These are phyloP conservation scores for Adansonia madagascariensis DNA, from an alignment of 441 rosid genomes.

Conservation along the genomic window DNA sequence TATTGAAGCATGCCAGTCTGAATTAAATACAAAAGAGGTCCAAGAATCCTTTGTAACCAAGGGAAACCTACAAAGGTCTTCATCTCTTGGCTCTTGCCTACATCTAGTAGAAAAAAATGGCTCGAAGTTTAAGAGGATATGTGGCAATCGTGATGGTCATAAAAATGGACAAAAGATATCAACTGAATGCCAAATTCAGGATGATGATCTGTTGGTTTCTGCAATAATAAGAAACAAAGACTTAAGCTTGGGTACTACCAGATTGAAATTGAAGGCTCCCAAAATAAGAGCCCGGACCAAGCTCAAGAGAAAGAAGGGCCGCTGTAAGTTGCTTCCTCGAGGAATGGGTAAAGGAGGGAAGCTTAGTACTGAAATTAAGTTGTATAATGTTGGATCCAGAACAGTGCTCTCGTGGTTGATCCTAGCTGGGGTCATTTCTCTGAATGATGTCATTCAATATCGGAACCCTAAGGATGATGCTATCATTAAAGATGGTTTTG, in stretches of 20 bases:
- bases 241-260: slow-evolving; percentile 34
- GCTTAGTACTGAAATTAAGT: slow-evolving; percentile 43
- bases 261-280: slow-evolving; percentile 51
- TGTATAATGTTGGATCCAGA: slow-evolving; percentile 60
- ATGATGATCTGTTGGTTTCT: slow-evolving; percentile 70
- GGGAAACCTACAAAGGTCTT: slow-evolving; percentile 33
- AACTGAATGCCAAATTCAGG: slow-evolving; percentile 53
- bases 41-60: slow-evolving; percentile 33
- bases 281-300: slow-evolving; percentile 51
- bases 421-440: slow-evolving; percentile 57
- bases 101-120: slow-evolving; percentile 38
- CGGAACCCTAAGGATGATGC: slow-evolving; percentile 63
- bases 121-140: slow-evolving; percentile 45
- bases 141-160: slow-evolving; percentile 36
- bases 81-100: slow-evolving; percentile 31
- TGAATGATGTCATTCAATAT: slow-evolving; percentile 74
- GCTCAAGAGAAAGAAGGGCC: slow-evolving; percentile 56
- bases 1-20: slow-evolving; percentile 34
- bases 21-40: slow-evolving; percentile 40
- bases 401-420: slow-evolving; percentile 86
- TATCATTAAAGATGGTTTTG: slow-evolving; percentile 77
- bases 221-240: slow-evolving; percentile 65
- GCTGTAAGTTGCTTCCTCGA: slow-evolving; percentile 73
- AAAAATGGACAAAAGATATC: slow-evolving; percentile 48
- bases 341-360: slow-evolving; percentile 54